phyloP scores from a whole-genome alignment of 345 rosid genomes.

The Salix udensis region DNA sequence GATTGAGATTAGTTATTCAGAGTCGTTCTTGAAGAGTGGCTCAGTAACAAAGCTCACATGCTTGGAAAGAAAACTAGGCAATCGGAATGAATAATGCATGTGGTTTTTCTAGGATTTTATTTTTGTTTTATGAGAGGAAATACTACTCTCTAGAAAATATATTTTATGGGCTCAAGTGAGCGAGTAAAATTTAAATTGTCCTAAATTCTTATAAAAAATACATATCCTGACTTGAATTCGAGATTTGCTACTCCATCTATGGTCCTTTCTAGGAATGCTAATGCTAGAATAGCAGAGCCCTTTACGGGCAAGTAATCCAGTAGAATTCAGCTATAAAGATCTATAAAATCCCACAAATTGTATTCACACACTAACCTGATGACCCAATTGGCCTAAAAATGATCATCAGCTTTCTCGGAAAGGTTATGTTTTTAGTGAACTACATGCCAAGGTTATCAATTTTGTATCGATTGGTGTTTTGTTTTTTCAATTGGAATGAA shows the following conservation, averaged over 20 bases:
- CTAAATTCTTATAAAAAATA: rapidly evolving
- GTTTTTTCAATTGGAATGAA: too few relatives aligned
- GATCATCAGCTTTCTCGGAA: neutral
- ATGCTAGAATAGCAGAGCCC: too few relatives aligned
- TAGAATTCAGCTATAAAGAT: neutral
- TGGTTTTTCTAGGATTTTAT: too few relatives aligned
- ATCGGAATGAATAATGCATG: neutral
- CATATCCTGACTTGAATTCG: rapidly evolving
- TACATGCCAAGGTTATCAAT: too few relatives aligned
- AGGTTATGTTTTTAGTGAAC: too few relatives aligned
- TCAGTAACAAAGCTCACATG: neutral
- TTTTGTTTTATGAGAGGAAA: too few relatives aligned
- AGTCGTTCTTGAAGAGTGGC: neutral
- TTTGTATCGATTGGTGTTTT: too few relatives aligned
- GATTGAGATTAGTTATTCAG: neutral
- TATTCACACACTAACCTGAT: neutral
- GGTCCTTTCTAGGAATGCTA: too few relatives aligned
- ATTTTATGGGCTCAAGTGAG: rapidly evolving
- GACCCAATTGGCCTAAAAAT: neutral
- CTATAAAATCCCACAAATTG: neutral
- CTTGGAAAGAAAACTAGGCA: neutral
- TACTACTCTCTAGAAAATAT: rapidly evolving
- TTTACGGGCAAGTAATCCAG: neutral
- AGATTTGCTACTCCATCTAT: too few relatives aligned
- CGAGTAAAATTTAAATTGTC: rapidly evolving